Base-by-base conservation (phyloP, 2,329 filamentous ascomycete species). In the Helotiales sp. region DNA sequence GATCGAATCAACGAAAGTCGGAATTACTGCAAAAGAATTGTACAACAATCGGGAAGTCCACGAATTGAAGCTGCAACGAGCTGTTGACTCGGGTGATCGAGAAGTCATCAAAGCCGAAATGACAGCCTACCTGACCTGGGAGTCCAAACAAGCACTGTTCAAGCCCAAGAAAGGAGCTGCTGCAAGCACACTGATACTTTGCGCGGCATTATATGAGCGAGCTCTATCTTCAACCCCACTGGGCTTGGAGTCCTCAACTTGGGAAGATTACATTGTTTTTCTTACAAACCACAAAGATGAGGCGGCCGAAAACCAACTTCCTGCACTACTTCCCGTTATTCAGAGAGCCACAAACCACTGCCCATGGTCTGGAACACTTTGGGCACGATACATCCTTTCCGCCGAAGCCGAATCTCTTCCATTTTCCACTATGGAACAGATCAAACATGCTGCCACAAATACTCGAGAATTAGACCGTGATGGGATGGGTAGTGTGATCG, bases 371-470 rank as follows among this genome's bases (percentile, higher is more conserved):
- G 96, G 96, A 17, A 85, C 87, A 30, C 84, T 99, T 6, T 99
- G 96, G 96, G 92, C 93, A 6, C 89, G 95, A 71, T 94, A 94
- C 71, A 90, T 99, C 28, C 81, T 97, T 61, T 91, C 89, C 22
- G 92, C 93, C 3, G 96, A 98, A 79, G 87, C 92, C 54, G 90
- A 92, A 68, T 87, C 87, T 37, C 86, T 90, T 70, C 84, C 90
- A 0, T 97, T 97, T 74, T 84, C 90, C 26, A 91, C 92, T 59
- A 92, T 98, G 61, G 93, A 96, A 74, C 86, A 89, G 47, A 93
- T 97, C 78, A 99, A 99, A 79, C 93, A 97, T 78, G 89, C 90
- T 50, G 96, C 96, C 6, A 98, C 94, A 0, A 93, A 90, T 75
- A 93, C 93, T 26, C 90, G 93, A 8, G 84, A 96, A 49, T 84